A percentile compares a stretch with the other conserved stretches of the same genome.
Evolutionary conservation across 2,329 filamentous ascomycete genomes (phyloP).

Genomic region (Colletotrichum sp.): DNA sequence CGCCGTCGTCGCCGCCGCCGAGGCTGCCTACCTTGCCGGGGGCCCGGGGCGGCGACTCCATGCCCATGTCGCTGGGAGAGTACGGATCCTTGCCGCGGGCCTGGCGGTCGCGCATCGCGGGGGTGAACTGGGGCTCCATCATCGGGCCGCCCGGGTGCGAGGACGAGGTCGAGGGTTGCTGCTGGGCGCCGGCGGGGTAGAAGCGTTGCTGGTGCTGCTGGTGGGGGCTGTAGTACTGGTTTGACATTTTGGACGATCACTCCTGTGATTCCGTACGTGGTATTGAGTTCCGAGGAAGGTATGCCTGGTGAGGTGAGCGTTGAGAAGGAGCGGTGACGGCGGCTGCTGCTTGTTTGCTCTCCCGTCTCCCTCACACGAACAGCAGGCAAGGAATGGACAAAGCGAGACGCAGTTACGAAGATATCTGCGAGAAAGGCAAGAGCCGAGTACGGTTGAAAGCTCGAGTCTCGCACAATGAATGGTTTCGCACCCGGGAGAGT

Average conservation of each 20-base stretch:
- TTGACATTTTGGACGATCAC: neutral
- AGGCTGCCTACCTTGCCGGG: neutral
- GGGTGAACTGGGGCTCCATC: slow-evolving; percentile 43
- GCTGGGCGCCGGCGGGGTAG: slow-evolving; percentile 4
- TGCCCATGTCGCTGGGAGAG: slow-evolving; percentile 30
- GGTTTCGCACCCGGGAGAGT: neutral
- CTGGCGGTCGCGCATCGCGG: slow-evolving; percentile 62
- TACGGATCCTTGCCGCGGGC: slow-evolving; percentile 64
- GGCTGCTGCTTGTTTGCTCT: neutral
- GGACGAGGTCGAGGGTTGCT: slow-evolving; percentile 1
- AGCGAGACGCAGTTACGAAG: neutral
- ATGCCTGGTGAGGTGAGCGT: neutral
- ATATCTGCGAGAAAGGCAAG: neutral
- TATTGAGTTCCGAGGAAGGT: neutral
- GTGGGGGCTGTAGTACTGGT: slow-evolving; percentile 8
- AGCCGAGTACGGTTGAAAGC: neutral
- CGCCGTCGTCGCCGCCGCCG: slow-evolving; percentile 27
- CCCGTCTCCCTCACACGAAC: neutral
- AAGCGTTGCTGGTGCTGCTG: slow-evolving; percentile 1
- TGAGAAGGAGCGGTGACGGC: neutral
- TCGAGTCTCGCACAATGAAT: neutral
- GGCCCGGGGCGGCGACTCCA: slow-evolving; percentile 8
- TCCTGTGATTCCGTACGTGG: neutral
- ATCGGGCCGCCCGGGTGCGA: neutral
- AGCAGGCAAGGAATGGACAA: neutral